These are phyloP conservation scores for Eimeria sp. DNA, from an alignment of 169 alveolate species.

Conservation along the genomic window DNA sequence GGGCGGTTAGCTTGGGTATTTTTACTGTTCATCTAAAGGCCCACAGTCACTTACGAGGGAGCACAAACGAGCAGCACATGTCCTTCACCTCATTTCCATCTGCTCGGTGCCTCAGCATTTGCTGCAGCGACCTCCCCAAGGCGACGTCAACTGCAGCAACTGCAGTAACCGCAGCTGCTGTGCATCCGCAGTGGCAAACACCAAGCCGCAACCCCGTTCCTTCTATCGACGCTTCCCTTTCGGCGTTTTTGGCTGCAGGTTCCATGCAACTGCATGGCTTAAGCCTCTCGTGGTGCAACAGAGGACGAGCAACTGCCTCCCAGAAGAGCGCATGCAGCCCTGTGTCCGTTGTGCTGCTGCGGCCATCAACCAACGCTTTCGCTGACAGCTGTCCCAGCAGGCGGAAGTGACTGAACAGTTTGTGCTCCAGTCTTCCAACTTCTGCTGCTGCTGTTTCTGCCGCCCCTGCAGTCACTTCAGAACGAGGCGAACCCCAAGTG, in stretches of 20 bases:
- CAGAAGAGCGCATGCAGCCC: conserved; percentile 84
- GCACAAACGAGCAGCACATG: conserved; percentile 59
- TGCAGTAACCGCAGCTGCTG: conserved; percentile 45
- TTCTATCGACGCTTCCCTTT: neutral
- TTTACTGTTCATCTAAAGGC: neutral
- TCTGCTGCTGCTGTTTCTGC: conserved; percentile 22
- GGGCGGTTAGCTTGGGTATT: neutral
- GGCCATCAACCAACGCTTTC: conserved; percentile 80
- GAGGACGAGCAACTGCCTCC: conserved; percentile 70
- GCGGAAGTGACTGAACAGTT: conserved; percentile 73
- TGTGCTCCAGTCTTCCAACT: conserved; percentile 27
- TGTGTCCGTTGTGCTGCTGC: conserved; percentile 81
- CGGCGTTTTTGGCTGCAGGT: neutral
- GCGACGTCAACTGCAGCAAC: conserved; percentile 73
- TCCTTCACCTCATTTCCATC: conserved; percentile 72
- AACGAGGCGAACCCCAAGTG: neutral
- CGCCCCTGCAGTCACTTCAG: conserved; percentile 1
- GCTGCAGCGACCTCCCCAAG: conserved; percentile 67
- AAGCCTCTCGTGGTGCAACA: conserved; percentile 40
- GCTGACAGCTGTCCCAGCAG: conserved; percentile 84
- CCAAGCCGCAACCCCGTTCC: conserved; percentile 41
- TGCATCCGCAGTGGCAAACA: conserved; percentile 29
- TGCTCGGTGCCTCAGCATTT: conserved; percentile 60
- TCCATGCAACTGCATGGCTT: conserved; percentile 62
- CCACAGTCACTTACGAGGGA: conserved; percentile 61